A percentile compares a stretch with the other conserved stretches of the same genome.
phyloP scores from a whole-genome alignment of 2,329 filamentous ascomycete species.

The Colletotrichum sansevieriae region DNA sequence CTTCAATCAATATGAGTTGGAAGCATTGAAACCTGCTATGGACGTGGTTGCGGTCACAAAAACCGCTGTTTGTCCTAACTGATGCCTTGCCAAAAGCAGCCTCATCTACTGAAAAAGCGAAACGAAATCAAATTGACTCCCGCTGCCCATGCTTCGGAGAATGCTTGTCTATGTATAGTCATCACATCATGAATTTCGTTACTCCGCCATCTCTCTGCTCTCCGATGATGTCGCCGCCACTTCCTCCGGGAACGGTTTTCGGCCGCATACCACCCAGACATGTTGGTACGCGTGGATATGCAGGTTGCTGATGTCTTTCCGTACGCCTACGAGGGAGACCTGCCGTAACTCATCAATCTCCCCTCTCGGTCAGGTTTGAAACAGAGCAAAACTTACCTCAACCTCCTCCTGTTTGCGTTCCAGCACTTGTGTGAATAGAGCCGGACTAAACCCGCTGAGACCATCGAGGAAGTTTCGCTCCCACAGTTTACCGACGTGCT shows the following conservation, averaged over 20 bases:
- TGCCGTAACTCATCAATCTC: constrained; percentile 44
- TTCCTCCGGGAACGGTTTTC: constrained; percentile 60
- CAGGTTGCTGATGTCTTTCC: constrained; percentile 60
- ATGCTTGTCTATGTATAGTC: not conserved
- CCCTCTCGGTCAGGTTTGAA: not conserved
- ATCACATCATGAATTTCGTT: constrained; percentile 13
- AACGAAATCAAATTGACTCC: too few species aligned
- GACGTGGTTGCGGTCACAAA: too few species aligned
- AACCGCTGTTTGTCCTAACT: too few species aligned
- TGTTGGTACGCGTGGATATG: constrained; percentile 63
- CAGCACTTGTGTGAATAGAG: constrained; percentile 56
- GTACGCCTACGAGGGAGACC: constrained; percentile 63
- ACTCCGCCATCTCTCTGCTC: not conserved
- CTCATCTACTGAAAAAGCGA: too few species aligned
- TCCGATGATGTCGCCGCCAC: not conserved
- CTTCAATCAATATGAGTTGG: too few species aligned
- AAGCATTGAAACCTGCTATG: too few species aligned
- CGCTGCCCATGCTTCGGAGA: too few species aligned
- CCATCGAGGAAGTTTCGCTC: constrained; percentile 58
- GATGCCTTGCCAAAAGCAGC: too few species aligned
- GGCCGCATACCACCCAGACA: constrained; percentile 64
- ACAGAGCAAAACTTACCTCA: constrained; percentile 54
- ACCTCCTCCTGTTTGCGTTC: constrained; percentile 60
- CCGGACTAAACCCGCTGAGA: constrained; percentile 59
- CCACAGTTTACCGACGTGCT: constrained; percentile 60